Conservation (phyloP, 768 basidiomycete genomes). For the Phylloporus scabripes region DNA sequence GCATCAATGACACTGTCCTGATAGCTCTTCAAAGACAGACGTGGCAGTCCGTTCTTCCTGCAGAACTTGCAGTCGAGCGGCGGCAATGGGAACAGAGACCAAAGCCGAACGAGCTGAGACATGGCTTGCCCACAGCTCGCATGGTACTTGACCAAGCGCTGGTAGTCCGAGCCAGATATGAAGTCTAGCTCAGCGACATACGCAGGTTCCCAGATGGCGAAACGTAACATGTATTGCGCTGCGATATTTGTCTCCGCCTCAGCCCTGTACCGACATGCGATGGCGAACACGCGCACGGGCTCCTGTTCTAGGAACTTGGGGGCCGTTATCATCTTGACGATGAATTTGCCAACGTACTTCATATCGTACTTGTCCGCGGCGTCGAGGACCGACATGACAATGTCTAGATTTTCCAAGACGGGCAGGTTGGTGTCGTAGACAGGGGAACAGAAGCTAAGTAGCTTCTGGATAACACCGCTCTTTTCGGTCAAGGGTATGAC, state of each 20-base stretch:
- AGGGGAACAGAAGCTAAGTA: slow-evolving; percentile 48
- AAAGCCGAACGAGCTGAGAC: slow-evolving; percentile 29
- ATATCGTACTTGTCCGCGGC: slow-evolving; percentile 50
- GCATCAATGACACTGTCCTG: slow-evolving; percentile 32
- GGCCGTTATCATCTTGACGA: slow-evolving; percentile 30
- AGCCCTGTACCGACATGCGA: slow-evolving; percentile 34
- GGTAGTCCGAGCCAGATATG: slow-evolving; percentile 34
- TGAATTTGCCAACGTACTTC: slow-evolving; percentile 36
- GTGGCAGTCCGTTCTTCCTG: slow-evolving; percentile 32
- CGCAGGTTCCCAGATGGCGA: slow-evolving; percentile 30
- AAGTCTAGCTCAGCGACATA: slow-evolving; percentile 33
- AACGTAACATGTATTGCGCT: slow-evolving; percentile 33
- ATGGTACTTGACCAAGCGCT: slow-evolving; percentile 34
- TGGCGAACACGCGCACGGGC: slow-evolving; percentile 34
- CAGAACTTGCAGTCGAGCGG: slow-evolving; percentile 31
- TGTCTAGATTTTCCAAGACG: slow-evolving; percentile 33
- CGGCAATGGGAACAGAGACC: slow-evolving; percentile 28
- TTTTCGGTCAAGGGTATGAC: slow-evolving; percentile 47
- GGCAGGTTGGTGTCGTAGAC: slow-evolving; percentile 34
- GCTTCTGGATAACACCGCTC: slow-evolving; percentile 34
- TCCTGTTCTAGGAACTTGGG: slow-evolving; percentile 32
- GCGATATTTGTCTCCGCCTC: slow-evolving; percentile 33
- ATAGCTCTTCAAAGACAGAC: slow-evolving; percentile 27
- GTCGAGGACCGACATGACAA: slow-evolving; percentile 39
- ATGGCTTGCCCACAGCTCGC: slow-evolving; percentile 32